phyloP scores from a whole-genome alignment of 176 grass and related monocot genomes.

The Avena sativa region DNA sequence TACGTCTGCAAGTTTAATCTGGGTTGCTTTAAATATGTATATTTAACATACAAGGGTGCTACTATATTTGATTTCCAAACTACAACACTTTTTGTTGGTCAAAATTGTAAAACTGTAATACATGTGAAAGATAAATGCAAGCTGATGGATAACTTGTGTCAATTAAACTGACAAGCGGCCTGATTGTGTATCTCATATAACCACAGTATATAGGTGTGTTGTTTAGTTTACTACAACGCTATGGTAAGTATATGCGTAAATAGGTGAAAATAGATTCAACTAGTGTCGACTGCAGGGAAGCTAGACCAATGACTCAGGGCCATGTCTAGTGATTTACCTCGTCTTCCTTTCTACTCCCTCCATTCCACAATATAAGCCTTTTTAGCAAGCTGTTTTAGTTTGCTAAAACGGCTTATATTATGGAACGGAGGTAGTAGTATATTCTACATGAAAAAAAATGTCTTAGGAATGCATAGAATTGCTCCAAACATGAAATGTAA shows the following conservation, averaged over 20 bases:
- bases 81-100: background rate
- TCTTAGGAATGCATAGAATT: background rate
- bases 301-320: background rate
- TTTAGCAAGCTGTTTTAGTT: no score
- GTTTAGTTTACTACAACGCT: background rate
- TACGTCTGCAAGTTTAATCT: background rate
- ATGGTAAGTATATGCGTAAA: background rate
- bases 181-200: background rate
- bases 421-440: no score
- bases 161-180: background rate
- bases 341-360: background rate
- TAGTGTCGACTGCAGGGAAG: background rate
- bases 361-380: no score
- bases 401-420: no score
- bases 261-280: background rate
- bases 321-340: background rate
- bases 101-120: background rate
- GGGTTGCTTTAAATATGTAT: background rate
- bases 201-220: background rate
- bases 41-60: background rate
- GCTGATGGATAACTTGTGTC: background rate
- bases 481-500: constrained; percentile 29
- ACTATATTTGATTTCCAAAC: constrained; percentile 1
- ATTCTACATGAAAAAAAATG: background rate
- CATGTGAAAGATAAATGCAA: background rate